A percentile compares a stretch with the other conserved stretches of the same genome.
Conservation (phyloP, 495 filamentous ascomycete species). For the Penicillium angulare region DNA sequence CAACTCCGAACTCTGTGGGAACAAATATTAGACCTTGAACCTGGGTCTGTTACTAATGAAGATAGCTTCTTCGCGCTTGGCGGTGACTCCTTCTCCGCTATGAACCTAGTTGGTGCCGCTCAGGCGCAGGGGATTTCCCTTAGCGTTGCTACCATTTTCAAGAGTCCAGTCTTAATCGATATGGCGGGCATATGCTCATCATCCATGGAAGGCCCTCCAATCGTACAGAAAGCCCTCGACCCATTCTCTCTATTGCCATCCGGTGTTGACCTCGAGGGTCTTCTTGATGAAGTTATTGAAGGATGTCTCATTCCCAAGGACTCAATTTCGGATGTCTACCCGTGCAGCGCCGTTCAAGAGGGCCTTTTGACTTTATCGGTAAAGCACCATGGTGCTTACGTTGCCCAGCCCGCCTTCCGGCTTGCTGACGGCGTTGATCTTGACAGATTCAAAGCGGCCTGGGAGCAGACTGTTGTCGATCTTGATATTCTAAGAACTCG, state of each 20-base stretch:
- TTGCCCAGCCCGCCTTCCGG: conserved; percentile 47
- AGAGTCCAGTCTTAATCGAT: conserved; percentile 42
- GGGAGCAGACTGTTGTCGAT: conserved; percentile 47
- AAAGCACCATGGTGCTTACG: conserved; percentile 51
- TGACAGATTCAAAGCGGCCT: conserved; percentile 50
- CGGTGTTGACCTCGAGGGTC: conserved; percentile 17
- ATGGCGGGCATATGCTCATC: conserved; percentile 40
- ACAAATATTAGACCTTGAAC: conserved; percentile 32
- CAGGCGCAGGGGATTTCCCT: conserved; percentile 42
- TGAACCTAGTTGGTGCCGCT: conserved; percentile 52
- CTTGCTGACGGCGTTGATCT: conserved; percentile 45
- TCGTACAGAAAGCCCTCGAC: conserved; percentile 16
- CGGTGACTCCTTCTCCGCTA: conserved; percentile 56
- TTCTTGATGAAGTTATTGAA: conserved; percentile 45
- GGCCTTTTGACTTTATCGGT: conserved; percentile 63
- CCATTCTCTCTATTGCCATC: conserved; percentile 48
- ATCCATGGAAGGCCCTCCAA: background rate
- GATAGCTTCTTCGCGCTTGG: conserved; percentile 55
- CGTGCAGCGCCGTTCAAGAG: conserved; percentile 70
- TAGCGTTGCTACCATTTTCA: conserved; percentile 51
- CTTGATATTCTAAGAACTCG: conserved; percentile 56
- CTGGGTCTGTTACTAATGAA: conserved; percentile 38
- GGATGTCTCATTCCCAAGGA: conserved; percentile 42
- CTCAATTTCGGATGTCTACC: conserved; percentile 56
- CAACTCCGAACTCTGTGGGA: conserved; percentile 39